Evolutionary conservation across 306 rosid genomes (phyloP).

Genomic region (Pterocarpus macrocarpus): DNA sequence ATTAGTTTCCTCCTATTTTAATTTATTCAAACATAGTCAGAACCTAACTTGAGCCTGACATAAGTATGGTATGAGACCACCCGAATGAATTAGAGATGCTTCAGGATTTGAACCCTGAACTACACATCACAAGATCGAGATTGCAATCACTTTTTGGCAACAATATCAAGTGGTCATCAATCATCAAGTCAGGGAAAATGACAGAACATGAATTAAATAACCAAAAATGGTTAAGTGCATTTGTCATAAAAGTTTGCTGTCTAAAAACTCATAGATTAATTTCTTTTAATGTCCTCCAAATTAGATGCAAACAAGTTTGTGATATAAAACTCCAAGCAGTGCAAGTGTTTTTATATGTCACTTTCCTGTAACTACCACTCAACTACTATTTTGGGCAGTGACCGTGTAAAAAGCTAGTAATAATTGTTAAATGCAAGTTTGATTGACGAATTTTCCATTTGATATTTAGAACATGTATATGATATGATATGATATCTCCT

Average conservation of each 20-base stretch:
- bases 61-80: constrained; percentile 21
- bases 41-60: constrained; percentile 20
- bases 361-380: neutral
- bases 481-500: no score
- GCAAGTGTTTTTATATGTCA: neutral
- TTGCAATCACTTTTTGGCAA: constrained; percentile 24
- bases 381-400: constrained; percentile 24
- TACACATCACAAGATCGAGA: constrained; percentile 21
- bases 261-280: neutral
- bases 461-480: neutral
- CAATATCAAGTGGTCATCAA: neutral
- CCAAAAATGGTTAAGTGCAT: neutral
- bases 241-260: neutral
- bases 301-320: neutral
- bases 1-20: neutral
- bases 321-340: neutral
- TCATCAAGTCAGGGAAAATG: neutral
- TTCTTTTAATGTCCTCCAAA: neutral
- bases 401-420: constrained; percentile 45
- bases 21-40: neutral
- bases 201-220: neutral
- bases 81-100: constrained; percentile 30
- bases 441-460: neutral
- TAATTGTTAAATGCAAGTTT: constrained; percentile 41
- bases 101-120: constrained; percentile 29